Base-by-base conservation (phyloP, 345 rosid species). In the Populus deltoides region DNA sequence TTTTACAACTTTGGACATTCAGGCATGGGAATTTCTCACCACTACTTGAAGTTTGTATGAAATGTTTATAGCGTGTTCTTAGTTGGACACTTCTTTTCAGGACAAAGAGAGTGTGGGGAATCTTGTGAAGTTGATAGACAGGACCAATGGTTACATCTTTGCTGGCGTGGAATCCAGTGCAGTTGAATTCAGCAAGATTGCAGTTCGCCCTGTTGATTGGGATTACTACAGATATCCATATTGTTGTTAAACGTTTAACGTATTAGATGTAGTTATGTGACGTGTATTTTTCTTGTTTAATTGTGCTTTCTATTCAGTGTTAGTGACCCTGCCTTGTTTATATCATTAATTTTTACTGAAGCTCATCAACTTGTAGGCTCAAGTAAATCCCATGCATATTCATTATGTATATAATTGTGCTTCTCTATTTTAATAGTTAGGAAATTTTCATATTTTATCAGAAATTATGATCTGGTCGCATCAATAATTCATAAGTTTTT, bases 161-260 rank as follows among this genome's bases (percentile, higher is more conserved):
- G 82, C 97, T 2, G 88, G 89, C 25, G 87, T 91, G 39, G 96
- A 92, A 68, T 84, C 91, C 75, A 93, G 91, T 85, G 99, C 96
- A 53, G 92, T 90, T 77, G 98, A 89, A 83, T 97, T 90, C 84
- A 92, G 97, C 94, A 90, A 97, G 90, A 85, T 92, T 75, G 95
- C 98, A 15, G 82, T 94, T 70, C 88, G 90, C 74, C 88, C 89
- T 75, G 80, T 81, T 68, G 92, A 90, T 73, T 92, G 98, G 99
- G 99, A 94, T 49, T 97, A 92, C 75, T 89, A 89, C 90, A 89
- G 89, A 92, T 94, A 94, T 92, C 98, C 97, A 90, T 89, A 18
- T 39, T 63, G 67, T 8, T 41, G 57, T 71, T 27, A 1, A 1
- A 8, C n/a, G 35, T 70, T n/a, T 39, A 24, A 36, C 11, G 53